Percentiles rank a stretch among this genome's conserved stretches.
phyloP scores from a whole-genome alignment of 2,329 filamentous ascomycete genomes.

The Aquanectria penicillioides region DNA sequence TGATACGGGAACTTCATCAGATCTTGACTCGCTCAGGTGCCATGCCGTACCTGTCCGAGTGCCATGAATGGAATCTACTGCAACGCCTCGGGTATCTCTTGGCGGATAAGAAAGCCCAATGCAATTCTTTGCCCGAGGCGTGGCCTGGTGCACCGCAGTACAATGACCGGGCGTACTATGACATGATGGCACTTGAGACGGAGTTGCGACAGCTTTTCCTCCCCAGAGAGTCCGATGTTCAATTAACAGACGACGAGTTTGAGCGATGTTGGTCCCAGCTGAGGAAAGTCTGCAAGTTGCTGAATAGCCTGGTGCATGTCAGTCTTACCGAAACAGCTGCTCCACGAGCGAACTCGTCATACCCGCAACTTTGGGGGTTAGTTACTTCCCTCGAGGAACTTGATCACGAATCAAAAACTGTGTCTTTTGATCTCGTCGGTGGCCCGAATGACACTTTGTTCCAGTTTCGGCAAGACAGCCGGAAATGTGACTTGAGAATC shows the following conservation, averaged over 20 bases:
- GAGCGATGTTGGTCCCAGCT: background rate
- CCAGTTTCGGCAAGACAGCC: background rate
- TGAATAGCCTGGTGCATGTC: background rate
- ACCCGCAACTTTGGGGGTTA: background rate
- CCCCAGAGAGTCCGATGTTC: background rate
- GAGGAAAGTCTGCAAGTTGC: background rate
- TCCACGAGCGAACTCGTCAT: background rate
- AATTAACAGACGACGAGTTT: background rate
- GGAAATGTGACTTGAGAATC: background rate
- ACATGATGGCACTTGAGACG: background rate
- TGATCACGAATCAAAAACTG: background rate
- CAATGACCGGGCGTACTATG: background rate
- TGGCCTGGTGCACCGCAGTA: background rate
- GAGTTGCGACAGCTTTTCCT: background rate
- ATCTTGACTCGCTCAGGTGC: background rate
- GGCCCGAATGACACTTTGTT: background rate
- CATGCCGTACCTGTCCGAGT: background rate
- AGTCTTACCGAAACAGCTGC: background rate
- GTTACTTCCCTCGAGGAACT: background rate
- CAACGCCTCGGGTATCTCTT: background rate
- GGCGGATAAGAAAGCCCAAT: background rate
- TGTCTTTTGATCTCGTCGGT: background rate
- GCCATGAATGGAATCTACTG: background rate
- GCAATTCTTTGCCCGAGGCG: background rate
- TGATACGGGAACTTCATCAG: too few relatives aligned